Percentiles rank a stretch among this genome's conserved stretches.
Conservation (phyloP, 176 grass and related monocot genomes). For the Hordeum marinum region DNA sequence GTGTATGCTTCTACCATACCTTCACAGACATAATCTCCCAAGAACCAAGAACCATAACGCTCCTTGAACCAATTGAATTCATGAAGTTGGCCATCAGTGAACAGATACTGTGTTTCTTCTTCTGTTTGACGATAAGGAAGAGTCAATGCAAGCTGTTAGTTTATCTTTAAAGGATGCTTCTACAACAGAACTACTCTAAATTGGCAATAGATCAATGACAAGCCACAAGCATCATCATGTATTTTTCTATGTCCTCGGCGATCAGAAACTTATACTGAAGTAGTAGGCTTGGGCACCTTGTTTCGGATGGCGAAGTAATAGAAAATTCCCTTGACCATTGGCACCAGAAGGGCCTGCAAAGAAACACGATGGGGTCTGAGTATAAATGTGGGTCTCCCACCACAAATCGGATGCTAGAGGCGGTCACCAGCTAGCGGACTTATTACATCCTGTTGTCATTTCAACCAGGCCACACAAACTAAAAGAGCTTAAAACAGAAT, state of each 20-base stretch:
- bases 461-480: neutral
- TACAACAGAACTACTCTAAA: neutral
- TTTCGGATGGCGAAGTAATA: conserved; percentile 75
- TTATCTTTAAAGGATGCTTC: neutral
- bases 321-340: conserved; percentile 36
- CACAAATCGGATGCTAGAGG: neutral
- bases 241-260: neutral
- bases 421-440: neutral
- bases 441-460: neutral
- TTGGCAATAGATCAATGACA: neutral
- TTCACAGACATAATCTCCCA: conserved; percentile 92
- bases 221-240: neutral
- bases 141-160: neutral
- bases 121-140: conserved; percentile 42
- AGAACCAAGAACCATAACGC: conserved; percentile 82
- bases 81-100: conserved; percentile 54
- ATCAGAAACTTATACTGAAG: neutral
- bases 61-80: conserved; percentile 98
- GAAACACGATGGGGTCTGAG: neutral
- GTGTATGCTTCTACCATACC: conserved; percentile 33
- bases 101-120: conserved; percentile 52
- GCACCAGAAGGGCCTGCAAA: conserved; percentile 40
- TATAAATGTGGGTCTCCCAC: neutral
- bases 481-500: neutral
- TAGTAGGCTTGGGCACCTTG: conserved; percentile 44